Conservation (phyloP, 768 basidiomycete genomes). For the Infundibulicybe gibba region DNA sequence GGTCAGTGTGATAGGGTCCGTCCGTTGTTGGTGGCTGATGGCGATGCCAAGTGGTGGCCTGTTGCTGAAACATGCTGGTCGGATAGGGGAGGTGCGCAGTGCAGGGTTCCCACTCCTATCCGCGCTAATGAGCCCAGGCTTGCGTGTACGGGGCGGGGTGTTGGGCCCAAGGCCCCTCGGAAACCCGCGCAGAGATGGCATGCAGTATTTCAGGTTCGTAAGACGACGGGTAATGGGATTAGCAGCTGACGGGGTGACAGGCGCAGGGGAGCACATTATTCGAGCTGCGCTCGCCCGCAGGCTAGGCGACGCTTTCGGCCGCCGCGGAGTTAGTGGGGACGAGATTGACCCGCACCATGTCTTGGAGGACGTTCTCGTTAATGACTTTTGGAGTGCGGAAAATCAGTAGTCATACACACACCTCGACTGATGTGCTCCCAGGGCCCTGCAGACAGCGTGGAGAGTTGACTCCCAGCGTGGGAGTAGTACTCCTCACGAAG, state of each 20-base stretch:
- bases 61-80: conserved; percentile 70
- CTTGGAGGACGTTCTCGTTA: conserved; percentile 39
- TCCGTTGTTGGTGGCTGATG: not conserved
- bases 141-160: conserved; percentile 74
- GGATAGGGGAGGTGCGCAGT: conserved; percentile 48
- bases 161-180: conserved; percentile 49
- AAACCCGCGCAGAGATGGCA: conserved; percentile 36
- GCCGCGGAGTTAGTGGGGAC: conserved; percentile 7
- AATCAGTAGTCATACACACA: not conserved
- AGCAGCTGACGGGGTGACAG: conserved; percentile 25
- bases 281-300: conserved; percentile 50
- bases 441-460: conserved; percentile 33
- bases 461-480: conserved; percentile 49
- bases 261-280: conserved; percentile 71
- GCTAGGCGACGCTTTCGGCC: conserved; percentile 43
- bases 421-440: conserved; percentile 12
- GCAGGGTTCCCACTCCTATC: not conserved
- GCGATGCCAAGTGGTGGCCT: conserved; percentile 59
- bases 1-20: conserved; percentile 30
- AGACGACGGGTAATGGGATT: conserved; percentile 1
- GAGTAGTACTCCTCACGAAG: conserved; percentile 56
- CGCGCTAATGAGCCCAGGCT: conserved; percentile 40
- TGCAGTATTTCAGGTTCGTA: conserved; percentile 39
- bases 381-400: conserved; percentile 51
- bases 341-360: conserved; percentile 55